Evolutionary conservation across 805 yeast genomes (phyloP).

Genomic region (Yarrowia deformans): DNA sequence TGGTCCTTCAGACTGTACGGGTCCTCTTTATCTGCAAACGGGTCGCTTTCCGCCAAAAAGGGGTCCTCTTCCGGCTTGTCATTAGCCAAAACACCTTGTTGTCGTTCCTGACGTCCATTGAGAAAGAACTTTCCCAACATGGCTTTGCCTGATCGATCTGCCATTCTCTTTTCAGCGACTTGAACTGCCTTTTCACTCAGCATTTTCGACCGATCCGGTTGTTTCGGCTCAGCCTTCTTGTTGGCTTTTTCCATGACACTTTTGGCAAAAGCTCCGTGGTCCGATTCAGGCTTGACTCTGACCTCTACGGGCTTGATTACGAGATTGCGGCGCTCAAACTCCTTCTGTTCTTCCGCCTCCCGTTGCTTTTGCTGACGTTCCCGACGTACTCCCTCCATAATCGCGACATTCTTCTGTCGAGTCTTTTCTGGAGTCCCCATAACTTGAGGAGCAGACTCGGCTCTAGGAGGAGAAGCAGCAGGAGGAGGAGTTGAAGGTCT

Average conservation of each 20-base stretch:
- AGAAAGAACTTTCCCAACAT: not conserved
- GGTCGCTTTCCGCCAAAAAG: not conserved
- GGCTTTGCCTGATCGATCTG: not conserved
- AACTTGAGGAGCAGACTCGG: not conserved
- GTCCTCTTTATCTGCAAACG: not conserved
- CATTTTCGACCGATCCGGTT: not conserved
- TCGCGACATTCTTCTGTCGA: not conserved
- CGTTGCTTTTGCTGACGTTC: not conserved
- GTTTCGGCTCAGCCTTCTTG: not conserved
- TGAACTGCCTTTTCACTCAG: not conserved
- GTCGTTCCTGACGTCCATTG: not conserved
- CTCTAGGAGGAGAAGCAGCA: not conserved
- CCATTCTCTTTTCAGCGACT: not conserved
- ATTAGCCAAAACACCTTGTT: not conserved
- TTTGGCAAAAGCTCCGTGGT: not conserved
- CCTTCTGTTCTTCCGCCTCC: not conserved
- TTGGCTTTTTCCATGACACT: not conserved
- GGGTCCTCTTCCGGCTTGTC: not conserved
- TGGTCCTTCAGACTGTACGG: not conserved
- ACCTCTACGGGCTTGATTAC: not conserved
- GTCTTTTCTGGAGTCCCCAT: conserved; percentile 10
- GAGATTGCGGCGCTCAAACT: not conserved
- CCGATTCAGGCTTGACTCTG: not conserved
- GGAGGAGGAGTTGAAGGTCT: not conserved
- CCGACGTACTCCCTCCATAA: not conserved